Conservation (phyloP, 176 grass and related monocot species). For the Oryza glaberrima region DNA sequence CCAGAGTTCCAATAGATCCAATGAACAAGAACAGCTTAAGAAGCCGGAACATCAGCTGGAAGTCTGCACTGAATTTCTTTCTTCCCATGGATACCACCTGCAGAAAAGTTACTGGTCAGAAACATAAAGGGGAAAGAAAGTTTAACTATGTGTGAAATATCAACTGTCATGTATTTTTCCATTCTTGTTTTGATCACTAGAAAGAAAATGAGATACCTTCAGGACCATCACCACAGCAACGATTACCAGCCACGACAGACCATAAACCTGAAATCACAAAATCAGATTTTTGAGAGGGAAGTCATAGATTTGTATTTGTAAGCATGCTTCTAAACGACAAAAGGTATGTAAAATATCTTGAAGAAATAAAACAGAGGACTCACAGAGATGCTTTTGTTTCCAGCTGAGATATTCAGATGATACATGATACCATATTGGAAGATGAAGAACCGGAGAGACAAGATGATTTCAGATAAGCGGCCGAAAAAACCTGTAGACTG, state of each 20-base stretch:
- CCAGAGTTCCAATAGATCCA: conserved; percentile 70
- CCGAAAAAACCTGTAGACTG: conserved; percentile 73
- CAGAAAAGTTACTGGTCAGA: conserved; percentile 35
- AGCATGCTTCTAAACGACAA: conserved; percentile 36
- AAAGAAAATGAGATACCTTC: conserved; percentile 55
- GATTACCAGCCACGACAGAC: conserved; percentile 91
- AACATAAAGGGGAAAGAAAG: conserved; percentile 18
- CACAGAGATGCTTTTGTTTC: conserved; percentile 83
- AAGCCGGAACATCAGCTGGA: conserved; percentile 91
- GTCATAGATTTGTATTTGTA: conserved; percentile 8
- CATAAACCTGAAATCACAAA: conserved; percentile 73
- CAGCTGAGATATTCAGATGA: conserved; percentile 73
- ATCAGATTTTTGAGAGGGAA: conserved; percentile 38
- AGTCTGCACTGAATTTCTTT: conserved; percentile 94
- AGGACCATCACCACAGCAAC: conserved; percentile 77
- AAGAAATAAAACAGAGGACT: conserved; percentile 44
- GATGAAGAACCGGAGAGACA: conserved; percentile 83
- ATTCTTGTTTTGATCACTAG: conserved; percentile 10
- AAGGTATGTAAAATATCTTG: not conserved
- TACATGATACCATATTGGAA: conserved; percentile 95
- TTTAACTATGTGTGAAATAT: not conserved
- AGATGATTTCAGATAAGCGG: conserved; percentile 76
- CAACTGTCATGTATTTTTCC: not conserved
- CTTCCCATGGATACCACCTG: conserved; percentile 90
- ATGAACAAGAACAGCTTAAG: conserved; percentile 86